Evolutionary conservation across 2,329 filamentous ascomycete species (phyloP), one percentile per base, ranked within the genome.

Genomic region (Hysterium pulicare): DNA sequence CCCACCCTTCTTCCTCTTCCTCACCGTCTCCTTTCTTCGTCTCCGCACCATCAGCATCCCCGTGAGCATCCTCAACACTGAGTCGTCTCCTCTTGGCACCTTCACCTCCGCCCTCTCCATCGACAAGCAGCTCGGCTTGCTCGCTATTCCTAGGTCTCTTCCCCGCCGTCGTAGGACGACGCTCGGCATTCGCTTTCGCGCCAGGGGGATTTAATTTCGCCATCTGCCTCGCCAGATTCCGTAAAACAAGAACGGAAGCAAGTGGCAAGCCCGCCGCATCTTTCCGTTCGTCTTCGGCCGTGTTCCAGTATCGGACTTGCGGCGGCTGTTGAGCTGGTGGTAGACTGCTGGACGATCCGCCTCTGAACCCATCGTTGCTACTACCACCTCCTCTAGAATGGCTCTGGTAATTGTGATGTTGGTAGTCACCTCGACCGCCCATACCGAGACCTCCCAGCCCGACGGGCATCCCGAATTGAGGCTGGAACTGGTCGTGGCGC

Each of bases 261-360:
- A 91, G 74, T n/a, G 87, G 86, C 26, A 91, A 83, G 4, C 87
- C 87, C 1, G 84, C 84, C 2, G 87, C 83, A 57, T 89, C 73
- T 21, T 59, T 61, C 4, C 62, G 59, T 50, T 78, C 75, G 48
- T 78, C 75, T 11, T 67, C 65, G 1, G 68, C 62, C n/a, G 74
- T 75, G 38, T 72, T 72, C 50, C 69, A 66, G 51, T 67, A 71
- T 26, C 61, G 55, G 49, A 65, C 59, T 33, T 66, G 54, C 17
- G 56, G 60, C 3, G 49, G 39, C 15, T 54, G 50, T 28, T 56
- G 51, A 22, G 49, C 42, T 21, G 51, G 38, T 22, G 52, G 42
- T 10, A 35, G 17, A 28, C 38, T 26, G 8, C 13, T 7, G 7
- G 7, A 13, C 8, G 24, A 28, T 13, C 24, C 24, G 23, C 22